Conservation (phyloP, 2,329 filamentous ascomycete species). For the Shiraia sp. region DNA sequence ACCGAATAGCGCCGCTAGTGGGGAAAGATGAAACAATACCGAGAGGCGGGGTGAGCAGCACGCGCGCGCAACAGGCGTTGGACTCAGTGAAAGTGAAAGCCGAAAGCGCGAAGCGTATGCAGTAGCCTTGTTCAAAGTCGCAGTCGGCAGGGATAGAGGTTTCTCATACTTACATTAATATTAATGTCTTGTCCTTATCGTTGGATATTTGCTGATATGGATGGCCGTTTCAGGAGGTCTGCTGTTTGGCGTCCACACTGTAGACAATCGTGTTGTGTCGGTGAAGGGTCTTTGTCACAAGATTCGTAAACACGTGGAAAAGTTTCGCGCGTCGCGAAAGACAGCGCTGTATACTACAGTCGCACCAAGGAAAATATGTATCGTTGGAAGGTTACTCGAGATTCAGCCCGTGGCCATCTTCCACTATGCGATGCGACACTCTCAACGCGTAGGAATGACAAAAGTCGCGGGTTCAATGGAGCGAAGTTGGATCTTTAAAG, state of each 20-base stretch:
- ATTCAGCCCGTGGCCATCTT: conserved; percentile 23
- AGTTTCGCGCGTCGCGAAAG: conserved; percentile 30
- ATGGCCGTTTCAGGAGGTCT: too few species aligned
- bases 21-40: conserved; percentile 4
- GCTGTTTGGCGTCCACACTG: background rate
- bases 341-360: conserved; percentile 12
- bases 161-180: conserved; percentile 12
- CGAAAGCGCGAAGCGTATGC: too few species aligned
- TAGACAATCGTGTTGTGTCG: conserved; percentile 13
- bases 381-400: conserved; percentile 10
- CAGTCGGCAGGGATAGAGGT: conserved; percentile 9
- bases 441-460: conserved; percentile 12
- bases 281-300: conserved; percentile 14
- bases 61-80: conserved; percentile 4
- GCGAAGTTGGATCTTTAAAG: conserved; percentile 12
- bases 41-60: background rate
- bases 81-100: too few species aligned
- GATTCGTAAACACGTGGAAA: conserved; percentile 30
- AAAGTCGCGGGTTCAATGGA: conserved; percentile 9
- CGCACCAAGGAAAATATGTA: conserved; percentile 7
- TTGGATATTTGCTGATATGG: too few species aligned
- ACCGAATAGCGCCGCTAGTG: conserved; percentile 1
- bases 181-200: conserved; percentile 1
- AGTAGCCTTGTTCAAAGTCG: conserved; percentile 6
- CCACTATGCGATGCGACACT: conserved; percentile 4